These are phyloP conservation scores for Syzygium jambos DNA, from an alignment of 345 rosid species.

Conservation along the genomic window DNA sequence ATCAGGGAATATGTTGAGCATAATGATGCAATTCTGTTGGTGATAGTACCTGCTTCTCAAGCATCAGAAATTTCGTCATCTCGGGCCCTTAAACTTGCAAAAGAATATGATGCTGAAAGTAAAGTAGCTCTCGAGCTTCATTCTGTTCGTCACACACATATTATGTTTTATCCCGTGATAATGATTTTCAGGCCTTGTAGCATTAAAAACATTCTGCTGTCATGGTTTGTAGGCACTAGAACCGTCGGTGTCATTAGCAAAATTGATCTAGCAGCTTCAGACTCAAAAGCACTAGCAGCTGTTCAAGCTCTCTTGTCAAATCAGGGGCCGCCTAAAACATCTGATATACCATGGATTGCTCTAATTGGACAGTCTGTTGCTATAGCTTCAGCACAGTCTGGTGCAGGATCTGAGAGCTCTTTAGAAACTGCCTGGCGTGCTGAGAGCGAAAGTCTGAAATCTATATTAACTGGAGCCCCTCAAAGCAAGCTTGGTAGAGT, in stretches of 20 bases:
- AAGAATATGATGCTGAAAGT: slow-evolving; percentile 92
- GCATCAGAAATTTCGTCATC: slow-evolving; percentile 92
- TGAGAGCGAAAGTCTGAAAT: slow-evolving; percentile 83
- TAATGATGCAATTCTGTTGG: slow-evolving; percentile 87
- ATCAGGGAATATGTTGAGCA: slow-evolving; percentile 66
- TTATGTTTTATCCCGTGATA: background rate
- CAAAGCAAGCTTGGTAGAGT: slow-evolving; percentile 90
- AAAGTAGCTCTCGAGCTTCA: slow-evolving; percentile 13
- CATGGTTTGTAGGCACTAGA: slow-evolving; percentile 67
- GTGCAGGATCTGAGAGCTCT: slow-evolving; percentile 61
- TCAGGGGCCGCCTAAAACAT: slow-evolving; percentile 90
- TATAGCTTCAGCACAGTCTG: slow-evolving; percentile 82
- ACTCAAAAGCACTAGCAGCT: slow-evolving; percentile 87
- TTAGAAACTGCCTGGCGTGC: slow-evolving; percentile 99
- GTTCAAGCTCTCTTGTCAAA: slow-evolving; percentile 90
- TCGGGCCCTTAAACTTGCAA: slow-evolving; percentile 80
- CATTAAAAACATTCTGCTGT: background rate
- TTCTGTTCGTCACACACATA: background rate
- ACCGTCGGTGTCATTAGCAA: slow-evolving; percentile 85
- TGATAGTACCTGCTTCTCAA: slow-evolving; percentile 82
- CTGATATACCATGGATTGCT: slow-evolving; percentile 97
- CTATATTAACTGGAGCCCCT: slow-evolving; percentile 78
- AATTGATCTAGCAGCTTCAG: slow-evolving; percentile 91
- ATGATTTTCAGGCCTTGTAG: background rate
- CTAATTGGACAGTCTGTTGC: slow-evolving; percentile 95